phyloP scores from a whole-genome alignment of 2,329 filamentous ascomycete genomes.

The Didymosphaeria variabile region DNA sequence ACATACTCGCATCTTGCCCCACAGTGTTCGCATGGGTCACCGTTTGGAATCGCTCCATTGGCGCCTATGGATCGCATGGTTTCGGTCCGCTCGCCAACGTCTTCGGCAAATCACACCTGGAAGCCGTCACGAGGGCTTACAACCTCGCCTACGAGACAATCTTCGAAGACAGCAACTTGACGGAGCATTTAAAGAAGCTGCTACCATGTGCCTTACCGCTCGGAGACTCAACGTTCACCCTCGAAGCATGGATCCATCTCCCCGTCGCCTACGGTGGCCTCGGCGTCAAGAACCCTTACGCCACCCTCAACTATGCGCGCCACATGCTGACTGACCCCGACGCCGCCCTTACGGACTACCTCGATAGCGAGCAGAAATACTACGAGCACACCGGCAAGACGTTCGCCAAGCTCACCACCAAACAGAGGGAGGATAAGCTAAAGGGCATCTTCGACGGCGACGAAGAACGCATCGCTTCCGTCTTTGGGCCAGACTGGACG shows the following conservation, averaged over 20 bases:
- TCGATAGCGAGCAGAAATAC: conserved; percentile 30
- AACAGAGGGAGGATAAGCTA: conserved; percentile 25
- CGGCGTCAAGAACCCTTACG: conserved; percentile 41
- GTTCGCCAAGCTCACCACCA: conserved; percentile 23
- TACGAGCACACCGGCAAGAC: conserved; percentile 25
- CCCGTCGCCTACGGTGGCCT: conserved; percentile 40
- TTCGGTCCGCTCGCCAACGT: conserved; percentile 40
- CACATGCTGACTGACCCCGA: conserved; percentile 20
- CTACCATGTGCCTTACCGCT: conserved; percentile 10
- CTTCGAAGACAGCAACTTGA: conserved; percentile 31
- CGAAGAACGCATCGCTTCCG: conserved; percentile 16
- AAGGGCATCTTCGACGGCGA: conserved; percentile 27
- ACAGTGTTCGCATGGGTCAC: conserved; percentile 39
- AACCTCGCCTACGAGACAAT: conserved; percentile 34
- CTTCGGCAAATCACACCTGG: conserved; percentile 36
- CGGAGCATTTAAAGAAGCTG: conserved; percentile 29
- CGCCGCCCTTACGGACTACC: conserved; percentile 20
- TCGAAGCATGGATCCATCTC: conserved; percentile 41
- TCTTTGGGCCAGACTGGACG: conserved; percentile 15
- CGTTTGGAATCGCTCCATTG: conserved; percentile 37
- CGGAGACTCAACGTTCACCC: conserved; percentile 12
- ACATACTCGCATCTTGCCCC: conserved; percentile 28
- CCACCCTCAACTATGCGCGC: conserved; percentile 30
- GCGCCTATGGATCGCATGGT: conserved; percentile 34
- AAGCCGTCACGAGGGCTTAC: conserved; percentile 33